phyloP scores from a whole-genome alignment of 2,329 filamentous ascomycete species.

The Grosmannia clavigera region DNA sequence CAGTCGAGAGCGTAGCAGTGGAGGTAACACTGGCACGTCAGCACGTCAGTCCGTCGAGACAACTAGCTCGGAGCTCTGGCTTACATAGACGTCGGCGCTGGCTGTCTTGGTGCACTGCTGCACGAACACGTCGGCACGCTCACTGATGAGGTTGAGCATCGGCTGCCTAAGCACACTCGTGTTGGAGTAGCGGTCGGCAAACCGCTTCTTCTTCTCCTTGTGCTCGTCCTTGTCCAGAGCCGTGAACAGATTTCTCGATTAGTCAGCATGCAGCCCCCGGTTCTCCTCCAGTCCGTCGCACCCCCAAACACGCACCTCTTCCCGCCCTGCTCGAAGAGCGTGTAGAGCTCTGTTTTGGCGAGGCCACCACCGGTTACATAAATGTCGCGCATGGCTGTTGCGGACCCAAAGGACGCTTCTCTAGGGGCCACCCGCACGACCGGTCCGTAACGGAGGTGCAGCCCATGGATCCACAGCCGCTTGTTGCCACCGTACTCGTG shows the following conservation, averaged over 20 bases:
- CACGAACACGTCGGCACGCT: conserved; percentile 6
- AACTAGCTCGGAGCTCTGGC: background rate
- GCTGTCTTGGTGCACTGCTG: background rate
- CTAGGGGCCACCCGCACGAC: conserved; percentile 4
- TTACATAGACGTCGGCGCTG: conserved; percentile 5
- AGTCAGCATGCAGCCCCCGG: background rate
- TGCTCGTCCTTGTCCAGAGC: conserved; percentile 3
- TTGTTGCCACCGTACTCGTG: conserved; percentile 3
- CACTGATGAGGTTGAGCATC: background rate
- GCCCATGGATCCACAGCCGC: conserved; percentile 5
- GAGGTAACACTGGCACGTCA: background rate
- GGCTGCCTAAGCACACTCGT: background rate
- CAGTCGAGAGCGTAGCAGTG: conserved; percentile 9
- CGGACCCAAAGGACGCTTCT: conserved; percentile 5
- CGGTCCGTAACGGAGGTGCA: conserved; percentile 5
- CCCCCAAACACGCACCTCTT: background rate
- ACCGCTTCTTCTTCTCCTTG: conserved; percentile 2
- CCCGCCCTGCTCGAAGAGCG: conserved; percentile 4
- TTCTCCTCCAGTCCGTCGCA: background rate
- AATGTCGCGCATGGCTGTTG: conserved; percentile 1
- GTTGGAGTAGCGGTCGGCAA: conserved; percentile 7
- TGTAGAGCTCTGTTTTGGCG: conserved; percentile 6
- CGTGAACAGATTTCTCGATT: conserved; percentile 3
- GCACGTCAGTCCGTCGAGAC: background rate
- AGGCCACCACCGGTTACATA: conserved; percentile 2